Evolutionary conservation across 805 yeast genomes (phyloP).

Genomic region (Saturnispora serradocipensis): DNA sequence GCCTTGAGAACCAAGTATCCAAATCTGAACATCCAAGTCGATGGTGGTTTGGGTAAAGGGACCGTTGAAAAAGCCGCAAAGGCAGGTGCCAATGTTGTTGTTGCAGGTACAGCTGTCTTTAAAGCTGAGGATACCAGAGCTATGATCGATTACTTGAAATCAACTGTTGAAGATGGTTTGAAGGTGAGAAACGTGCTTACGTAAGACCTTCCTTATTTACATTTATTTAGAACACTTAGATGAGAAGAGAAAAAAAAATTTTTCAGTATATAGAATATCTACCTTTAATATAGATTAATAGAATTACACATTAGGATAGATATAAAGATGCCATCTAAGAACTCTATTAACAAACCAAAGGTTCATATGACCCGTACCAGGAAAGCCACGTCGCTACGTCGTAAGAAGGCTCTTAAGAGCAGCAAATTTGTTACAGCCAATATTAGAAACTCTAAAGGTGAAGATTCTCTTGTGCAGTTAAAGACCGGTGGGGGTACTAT

Average conservation of each 20-base stretch:
- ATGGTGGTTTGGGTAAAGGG: constrained; percentile 87
- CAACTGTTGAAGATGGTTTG: constrained; percentile 45
- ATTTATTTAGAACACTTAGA: neutral
- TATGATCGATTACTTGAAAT: constrained; percentile 62
- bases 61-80: constrained; percentile 84
- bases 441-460: constrained; percentile 10
- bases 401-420: constrained; percentile 22
- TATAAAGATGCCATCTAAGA: constrained; percentile 63
- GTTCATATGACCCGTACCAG: constrained; percentile 42
- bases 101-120: constrained; percentile 94
- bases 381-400: constrained; percentile 43
- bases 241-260: neutral
- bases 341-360: constrained; percentile 75
- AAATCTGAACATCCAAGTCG: constrained; percentile 82
- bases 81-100: constrained; percentile 97
- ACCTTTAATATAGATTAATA: neutral
- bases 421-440: constrained; percentile 6
- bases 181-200: constrained; percentile 11
- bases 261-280: neutral
- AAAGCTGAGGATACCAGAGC: constrained; percentile 71
- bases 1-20: constrained; percentile 67
- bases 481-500: constrained; percentile 26
- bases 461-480: constrained; percentile 35
- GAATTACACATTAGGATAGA: neutral
- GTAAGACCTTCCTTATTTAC: constrained; percentile 1